Conservation (phyloP, 768 basidiomycete genomes). For the Suillus plorans region DNA sequence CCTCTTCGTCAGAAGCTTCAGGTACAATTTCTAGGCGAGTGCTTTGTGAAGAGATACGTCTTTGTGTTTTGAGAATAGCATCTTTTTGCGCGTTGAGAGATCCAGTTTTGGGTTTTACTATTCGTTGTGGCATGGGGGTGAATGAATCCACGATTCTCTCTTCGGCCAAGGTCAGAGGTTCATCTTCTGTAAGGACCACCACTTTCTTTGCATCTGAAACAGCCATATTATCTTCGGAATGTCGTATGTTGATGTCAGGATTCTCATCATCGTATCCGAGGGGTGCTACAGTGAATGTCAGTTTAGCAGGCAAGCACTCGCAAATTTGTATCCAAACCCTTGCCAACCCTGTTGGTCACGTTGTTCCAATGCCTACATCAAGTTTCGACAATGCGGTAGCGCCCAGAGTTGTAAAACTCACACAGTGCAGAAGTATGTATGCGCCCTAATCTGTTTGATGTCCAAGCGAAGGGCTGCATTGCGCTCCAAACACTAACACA, state of each 20-base stretch:
- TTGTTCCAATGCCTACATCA: conserved; percentile 40
- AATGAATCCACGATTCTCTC: conserved; percentile 3
- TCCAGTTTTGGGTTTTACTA: not conserved
- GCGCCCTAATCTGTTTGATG: conserved; percentile 41
- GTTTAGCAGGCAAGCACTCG: not conserved
- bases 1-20: conserved; percentile 22
- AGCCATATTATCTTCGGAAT: conserved; percentile 6
- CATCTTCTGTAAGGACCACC: not conserved
- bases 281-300: not conserved
- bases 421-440: conserved; percentile 50
- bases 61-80: not conserved
- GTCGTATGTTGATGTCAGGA: conserved; percentile 4
- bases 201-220: conserved; percentile 1
- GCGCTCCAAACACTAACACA: conserved; percentile 52
- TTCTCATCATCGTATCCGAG: conserved; percentile 11
- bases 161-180: not conserved
- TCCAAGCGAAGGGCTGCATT: conserved; percentile 49
- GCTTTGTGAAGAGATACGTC: conserved; percentile 13
- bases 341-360: conserved; percentile 19
- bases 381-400: not conserved
- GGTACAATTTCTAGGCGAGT: conserved; percentile 10
- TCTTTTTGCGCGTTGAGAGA: conserved; percentile 1
- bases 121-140: conserved; percentile 7
- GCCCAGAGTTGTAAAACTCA: conserved; percentile 28
- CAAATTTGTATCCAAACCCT: not conserved